Evolutionary conservation across 345 rosid genomes (phyloP), one percentile per base, ranked within the genome.

Genomic region (Mallotus nudiflorus): DNA sequence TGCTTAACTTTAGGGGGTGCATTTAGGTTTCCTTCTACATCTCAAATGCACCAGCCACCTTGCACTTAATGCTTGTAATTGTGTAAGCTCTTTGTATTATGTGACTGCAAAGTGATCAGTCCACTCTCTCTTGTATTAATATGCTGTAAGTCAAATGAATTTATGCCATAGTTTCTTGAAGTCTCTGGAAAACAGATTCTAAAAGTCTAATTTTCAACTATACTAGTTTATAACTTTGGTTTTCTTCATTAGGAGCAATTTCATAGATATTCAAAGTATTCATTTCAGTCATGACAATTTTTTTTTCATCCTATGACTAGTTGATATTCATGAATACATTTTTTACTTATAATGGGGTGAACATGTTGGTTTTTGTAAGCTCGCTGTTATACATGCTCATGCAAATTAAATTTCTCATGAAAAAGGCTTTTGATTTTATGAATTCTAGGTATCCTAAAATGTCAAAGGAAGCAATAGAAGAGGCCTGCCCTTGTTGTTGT

Each of bases 401-500:
- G 20, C 19, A 16, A 19, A 48, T 48, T 18, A 48, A 4, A 15
- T 1, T 19, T 49, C 53, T 16, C 24, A 5, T 49, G 3, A 18
- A 18, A 49, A 1, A 18, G 18, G 53, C 53, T 10, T 49, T 49
- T 49, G n/a, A n/a, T 49, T 20, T 6, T 18, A 24, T 49, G 18
- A 20, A 18, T 0, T 18, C 5, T 19, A 79, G 82, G 82, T 79
- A 79, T 62, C 76, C 78, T 67, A 68, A 71, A 25, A 45, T 53
- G 66, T 70, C 78, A 61, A 67, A 71, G 51, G 84, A 70, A 29
- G 62, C 65, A 37, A 61, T 75, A 37, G 74, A 62, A 22, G 55
- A 74, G 68, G 74, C 72, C 16, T 81, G 84, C 62, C 84, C 84
- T 44, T 60, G 67, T 65, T 81, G 84, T 72, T 27, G 66, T 29